Evolutionary conservation across 2,329 filamentous ascomycete genomes (phyloP).

Genomic region (Penicillium frequentans): DNA sequence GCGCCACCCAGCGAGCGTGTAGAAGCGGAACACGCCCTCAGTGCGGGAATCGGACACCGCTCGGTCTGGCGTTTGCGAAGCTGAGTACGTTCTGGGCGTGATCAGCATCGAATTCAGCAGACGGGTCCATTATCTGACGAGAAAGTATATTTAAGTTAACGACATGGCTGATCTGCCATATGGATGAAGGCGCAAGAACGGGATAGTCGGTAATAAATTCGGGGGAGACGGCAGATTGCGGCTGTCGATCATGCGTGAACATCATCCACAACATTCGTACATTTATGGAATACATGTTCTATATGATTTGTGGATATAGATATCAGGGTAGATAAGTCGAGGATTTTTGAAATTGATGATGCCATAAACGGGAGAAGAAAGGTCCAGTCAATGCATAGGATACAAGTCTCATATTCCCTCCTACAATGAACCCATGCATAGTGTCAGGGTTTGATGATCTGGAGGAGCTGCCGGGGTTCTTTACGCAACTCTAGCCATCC

Average conservation of each 20-base stretch:
- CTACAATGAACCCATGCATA: not conserved
- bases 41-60: conserved; percentile 19
- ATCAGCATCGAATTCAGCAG: conserved; percentile 40
- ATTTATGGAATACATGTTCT: not conserved
- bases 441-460: conserved; percentile 9
- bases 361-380: too few species aligned
- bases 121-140: conserved; percentile 21
- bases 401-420: too few species aligned
- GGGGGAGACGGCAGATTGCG: not conserved
- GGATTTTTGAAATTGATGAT: too few species aligned
- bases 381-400: too few species aligned
- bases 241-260: not conserved
- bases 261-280: not conserved
- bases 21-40: conserved; percentile 27
- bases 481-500: conserved; percentile 68
- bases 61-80: conserved; percentile 40
- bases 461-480: conserved; percentile 24
- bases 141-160: not conserved
- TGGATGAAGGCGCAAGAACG: not conserved
- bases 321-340: too few species aligned
- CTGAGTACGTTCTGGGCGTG: conserved; percentile 43
- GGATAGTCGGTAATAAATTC: not conserved
- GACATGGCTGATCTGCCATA: not conserved
- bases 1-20: conserved; percentile 38
- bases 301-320: too few species aligned